Conservation (phyloP, 768 basidiomycete species). For the Leccinum uliginosum region DNA sequence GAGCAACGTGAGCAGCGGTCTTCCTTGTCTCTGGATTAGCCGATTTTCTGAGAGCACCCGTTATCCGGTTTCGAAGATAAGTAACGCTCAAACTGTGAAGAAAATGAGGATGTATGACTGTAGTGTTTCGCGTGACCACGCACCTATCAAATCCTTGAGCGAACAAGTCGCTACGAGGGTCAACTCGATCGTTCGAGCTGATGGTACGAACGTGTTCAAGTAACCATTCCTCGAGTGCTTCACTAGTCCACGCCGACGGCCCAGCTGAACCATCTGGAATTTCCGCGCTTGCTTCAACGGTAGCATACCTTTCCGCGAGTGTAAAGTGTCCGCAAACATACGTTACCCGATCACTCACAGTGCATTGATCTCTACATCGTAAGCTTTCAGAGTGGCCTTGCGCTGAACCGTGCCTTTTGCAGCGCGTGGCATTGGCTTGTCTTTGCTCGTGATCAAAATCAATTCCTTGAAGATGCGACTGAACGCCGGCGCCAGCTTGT, state of each 20-base stretch:
- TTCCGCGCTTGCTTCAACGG: conserved; percentile 25
- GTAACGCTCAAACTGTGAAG: conserved; percentile 27
- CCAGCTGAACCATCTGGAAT: conserved; percentile 17
- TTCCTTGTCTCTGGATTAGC: conserved; percentile 26
- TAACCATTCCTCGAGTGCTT: conserved; percentile 25
- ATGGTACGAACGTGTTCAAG: conserved; percentile 20
- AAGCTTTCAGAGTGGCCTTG: conserved; percentile 36
- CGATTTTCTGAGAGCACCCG: conserved; percentile 28
- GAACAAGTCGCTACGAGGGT: conserved; percentile 24
- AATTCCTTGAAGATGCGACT: conserved; percentile 49
- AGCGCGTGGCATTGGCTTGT: conserved; percentile 42
- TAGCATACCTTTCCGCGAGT: conserved; percentile 25
- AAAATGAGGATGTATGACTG: not conserved
- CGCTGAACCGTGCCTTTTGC: conserved; percentile 44
- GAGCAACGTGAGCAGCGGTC: conserved; percentile 23
- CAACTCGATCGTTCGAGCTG: conserved; percentile 1
- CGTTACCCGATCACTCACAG: conserved; percentile 29
- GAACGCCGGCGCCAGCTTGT: conserved; percentile 37
- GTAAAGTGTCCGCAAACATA: not conserved
- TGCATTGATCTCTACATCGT: conserved; percentile 43
- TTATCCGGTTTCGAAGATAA: conserved; percentile 23
- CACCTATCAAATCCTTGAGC: conserved; percentile 38
- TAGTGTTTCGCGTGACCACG: not conserved
- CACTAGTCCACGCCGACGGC: conserved; percentile 24
- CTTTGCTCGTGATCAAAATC: conserved; percentile 41